Conservation (phyloP, 345 rosid species). For the sweet orange (Citrus sinensis) region DVS_A1.0 CM039164.1:14199501-14200000, state of each 20-base stretch:
- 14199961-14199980: too few relatives aligned
- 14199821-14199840: slow-evolving; percentile 25
- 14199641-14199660: slow-evolving; percentile 61
- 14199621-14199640: slow-evolving; percentile 64
- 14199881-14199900: too few relatives aligned
- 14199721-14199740: slow-evolving; percentile 70
- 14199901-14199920: too few relatives aligned
- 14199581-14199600: slow-evolving; percentile 27
- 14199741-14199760: slow-evolving; percentile 70
- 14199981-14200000: too few relatives aligned
- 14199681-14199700: slow-evolving; percentile 88
- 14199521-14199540: slow-evolving; percentile 35
- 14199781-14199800: slow-evolving; percentile 50
- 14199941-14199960: too few relatives aligned
- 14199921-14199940: too few relatives aligned
- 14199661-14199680: slow-evolving; percentile 71
- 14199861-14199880: slow-evolving; percentile 29
- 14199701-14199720: slow-evolving; percentile 72
- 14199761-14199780: slow-evolving; percentile 59
- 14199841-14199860: slow-evolving; percentile 22
- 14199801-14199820: slow-evolving; percentile 27
- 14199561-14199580: slow-evolving; percentile 62
- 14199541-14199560: slow-evolving; percentile 62
- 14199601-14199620: slow-evolving; percentile 28
- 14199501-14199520: slow-evolving; percentile 34